phyloP scores from a whole-genome alignment of 495 filamentous ascomycete genomes.

The Tuber aestivum region DNA sequence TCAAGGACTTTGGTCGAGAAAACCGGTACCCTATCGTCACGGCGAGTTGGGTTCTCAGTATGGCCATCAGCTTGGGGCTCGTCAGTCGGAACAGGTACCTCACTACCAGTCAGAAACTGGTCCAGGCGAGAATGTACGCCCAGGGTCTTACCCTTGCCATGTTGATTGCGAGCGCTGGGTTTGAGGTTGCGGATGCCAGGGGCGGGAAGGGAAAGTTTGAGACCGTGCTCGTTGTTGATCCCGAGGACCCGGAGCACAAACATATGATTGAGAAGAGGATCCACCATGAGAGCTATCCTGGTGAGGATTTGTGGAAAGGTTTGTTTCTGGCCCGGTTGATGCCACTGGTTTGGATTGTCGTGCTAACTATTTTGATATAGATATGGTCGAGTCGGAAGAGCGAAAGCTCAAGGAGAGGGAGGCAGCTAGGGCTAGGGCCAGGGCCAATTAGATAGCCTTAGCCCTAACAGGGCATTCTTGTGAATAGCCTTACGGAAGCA shows the following conservation, averaged over 20 bases:
- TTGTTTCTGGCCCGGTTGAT: conserved; percentile 36
- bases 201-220: conserved; percentile 69
- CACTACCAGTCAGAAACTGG: conserved; percentile 75
- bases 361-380: conserved; percentile 37
- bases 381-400: conserved; percentile 78
- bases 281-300: conserved; percentile 65
- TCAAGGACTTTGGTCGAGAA: conserved; percentile 59
- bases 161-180: conserved; percentile 74
- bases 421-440: conserved; percentile 43
- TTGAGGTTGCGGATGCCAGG: conserved; percentile 79
- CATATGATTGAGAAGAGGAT: conserved; percentile 69
- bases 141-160: conserved; percentile 89
- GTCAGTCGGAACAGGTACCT: conserved; percentile 76
- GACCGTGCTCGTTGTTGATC: conserved; percentile 66
- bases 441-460: conserved; percentile 18
- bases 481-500: background rate
- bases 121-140: conserved; percentile 97
- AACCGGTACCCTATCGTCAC: conserved; percentile 89
- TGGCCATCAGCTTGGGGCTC: conserved; percentile 67
- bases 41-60: conserved; percentile 72
- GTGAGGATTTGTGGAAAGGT: conserved; percentile 85
- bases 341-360: background rate
- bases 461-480: background rate
- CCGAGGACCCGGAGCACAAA: conserved; percentile 63
- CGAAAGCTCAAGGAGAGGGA: conserved; percentile 57